Conservation (phyloP, 257 asterid genomes). For the Mentha longifolia region DNA sequence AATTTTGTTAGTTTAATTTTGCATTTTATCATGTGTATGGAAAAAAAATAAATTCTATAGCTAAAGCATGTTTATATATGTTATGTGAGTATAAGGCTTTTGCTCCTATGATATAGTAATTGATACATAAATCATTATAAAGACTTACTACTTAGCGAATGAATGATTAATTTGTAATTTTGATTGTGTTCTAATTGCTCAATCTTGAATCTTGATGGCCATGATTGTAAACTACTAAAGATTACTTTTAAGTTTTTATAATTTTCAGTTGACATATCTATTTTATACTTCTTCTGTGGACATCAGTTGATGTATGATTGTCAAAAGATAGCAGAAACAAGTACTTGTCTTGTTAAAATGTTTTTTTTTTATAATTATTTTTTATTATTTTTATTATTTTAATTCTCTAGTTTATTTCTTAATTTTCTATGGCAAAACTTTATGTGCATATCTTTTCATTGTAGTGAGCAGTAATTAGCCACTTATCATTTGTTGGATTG, state of each 20-base stretch:
- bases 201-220: background rate
- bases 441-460: slow-evolving; percentile 10
- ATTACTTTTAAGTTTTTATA: too few species aligned
- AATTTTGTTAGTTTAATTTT: background rate
- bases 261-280: background rate
- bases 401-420: background rate
- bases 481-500: slow-evolving; percentile 21
- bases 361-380: too few species aligned
- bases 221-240: too few species aligned
- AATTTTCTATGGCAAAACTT: background rate
- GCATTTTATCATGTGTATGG: slow-evolving; percentile 4
- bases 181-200: background rate
- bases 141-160: background rate
- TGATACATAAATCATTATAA: slow-evolving; percentile 4
- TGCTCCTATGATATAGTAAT: background rate
- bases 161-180: background rate
- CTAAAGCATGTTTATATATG: background rate
- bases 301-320: background rate
- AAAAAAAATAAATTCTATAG: background rate
- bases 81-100: background rate
- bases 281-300: background rate
- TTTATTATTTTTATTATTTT: too few species aligned
- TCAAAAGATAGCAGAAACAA: background rate
- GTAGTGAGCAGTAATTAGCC: slow-evolving; percentile 9
- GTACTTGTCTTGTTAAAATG: background rate